Conservation (phyloP, 2,329 filamentous ascomycete genomes). For the Alternaria postmessia region DNA sequence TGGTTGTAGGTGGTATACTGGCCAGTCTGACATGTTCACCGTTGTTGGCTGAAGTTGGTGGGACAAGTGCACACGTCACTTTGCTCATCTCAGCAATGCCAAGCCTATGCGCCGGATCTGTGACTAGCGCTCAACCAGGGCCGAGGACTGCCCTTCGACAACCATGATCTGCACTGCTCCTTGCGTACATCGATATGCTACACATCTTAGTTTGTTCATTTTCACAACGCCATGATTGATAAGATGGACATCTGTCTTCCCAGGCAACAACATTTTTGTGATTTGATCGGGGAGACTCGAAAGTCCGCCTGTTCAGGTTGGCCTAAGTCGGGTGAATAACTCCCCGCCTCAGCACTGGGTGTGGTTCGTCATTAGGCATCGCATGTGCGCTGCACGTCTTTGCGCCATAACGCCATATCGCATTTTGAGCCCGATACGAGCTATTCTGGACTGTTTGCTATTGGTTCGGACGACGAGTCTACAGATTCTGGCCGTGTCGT, state of each 20-base stretch:
- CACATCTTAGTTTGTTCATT: neutral
- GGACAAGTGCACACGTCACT: neutral
- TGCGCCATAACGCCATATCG: neutral
- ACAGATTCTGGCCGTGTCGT: neutral
- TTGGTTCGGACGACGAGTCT: neutral
- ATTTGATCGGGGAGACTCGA: constrained; percentile 1
- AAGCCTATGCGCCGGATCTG: constrained; percentile 1
- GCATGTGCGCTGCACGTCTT: neutral
- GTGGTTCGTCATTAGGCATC: neutral
- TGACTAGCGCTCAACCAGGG: neutral
- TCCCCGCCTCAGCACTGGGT: constrained; percentile 2
- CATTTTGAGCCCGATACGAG: neutral
- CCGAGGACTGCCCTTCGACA: neutral
- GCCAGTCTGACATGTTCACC: neutral
- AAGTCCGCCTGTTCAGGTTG: neutral
- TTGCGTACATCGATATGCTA: neutral
- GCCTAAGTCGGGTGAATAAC: constrained; percentile 8
- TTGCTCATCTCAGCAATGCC: neutral
- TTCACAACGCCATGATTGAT: neutral
- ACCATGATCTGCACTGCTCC: neutral
- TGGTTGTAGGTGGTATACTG: neutral
- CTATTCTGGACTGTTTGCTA: neutral
- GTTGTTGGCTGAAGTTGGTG: neutral
- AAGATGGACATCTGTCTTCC: neutral
- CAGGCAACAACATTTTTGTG: neutral